Conservation (phyloP, 495 filamentous ascomycete genomes). For the Massariosphaeria phaeospora region DNA sequence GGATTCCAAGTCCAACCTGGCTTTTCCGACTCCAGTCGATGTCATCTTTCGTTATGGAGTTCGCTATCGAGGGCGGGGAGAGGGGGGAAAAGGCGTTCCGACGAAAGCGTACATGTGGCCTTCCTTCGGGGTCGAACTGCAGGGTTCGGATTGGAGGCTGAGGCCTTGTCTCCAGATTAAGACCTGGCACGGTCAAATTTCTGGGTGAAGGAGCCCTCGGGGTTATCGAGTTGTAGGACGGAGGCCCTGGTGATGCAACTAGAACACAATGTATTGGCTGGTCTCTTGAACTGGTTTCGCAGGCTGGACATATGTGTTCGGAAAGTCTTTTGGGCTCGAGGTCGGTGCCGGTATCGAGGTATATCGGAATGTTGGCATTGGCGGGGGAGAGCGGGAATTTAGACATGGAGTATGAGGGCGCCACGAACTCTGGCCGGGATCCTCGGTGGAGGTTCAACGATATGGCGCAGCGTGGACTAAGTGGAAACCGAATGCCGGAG, state of each 20-base stretch:
- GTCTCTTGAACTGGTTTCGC: constrained; percentile 6
- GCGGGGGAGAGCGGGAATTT: constrained; percentile 8
- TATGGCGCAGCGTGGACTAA: too few relatives aligned
- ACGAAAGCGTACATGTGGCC: constrained; percentile 11
- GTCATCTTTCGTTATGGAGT: neutral
- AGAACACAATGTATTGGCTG: constrained; percentile 15
- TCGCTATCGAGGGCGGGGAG: neutral
- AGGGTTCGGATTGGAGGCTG: constrained; percentile 3
- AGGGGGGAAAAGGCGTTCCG: constrained; percentile 15
- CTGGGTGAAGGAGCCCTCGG: constrained; percentile 4
- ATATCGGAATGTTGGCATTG: constrained; percentile 10
- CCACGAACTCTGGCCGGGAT: too few relatives aligned
- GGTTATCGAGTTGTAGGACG: constrained; percentile 4
- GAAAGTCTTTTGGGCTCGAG: neutral
- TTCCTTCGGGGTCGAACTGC: constrained; percentile 3
- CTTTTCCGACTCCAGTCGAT: constrained; percentile 1
- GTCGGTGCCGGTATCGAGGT: constrained; percentile 1
- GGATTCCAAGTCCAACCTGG: constrained; percentile 13
- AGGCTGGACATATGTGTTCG: constrained; percentile 10
- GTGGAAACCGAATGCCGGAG: too few relatives aligned
- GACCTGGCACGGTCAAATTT: constrained; percentile 5
- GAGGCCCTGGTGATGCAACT: constrained; percentile 7
- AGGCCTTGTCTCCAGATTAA: constrained; percentile 13
- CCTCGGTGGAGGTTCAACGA: too few relatives aligned
- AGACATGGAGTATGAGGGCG: too few relatives aligned